Evolutionary conservation across 2,329 filamentous ascomycete genomes (phyloP).

Genomic region (Hypoxylon sp.): DNA sequence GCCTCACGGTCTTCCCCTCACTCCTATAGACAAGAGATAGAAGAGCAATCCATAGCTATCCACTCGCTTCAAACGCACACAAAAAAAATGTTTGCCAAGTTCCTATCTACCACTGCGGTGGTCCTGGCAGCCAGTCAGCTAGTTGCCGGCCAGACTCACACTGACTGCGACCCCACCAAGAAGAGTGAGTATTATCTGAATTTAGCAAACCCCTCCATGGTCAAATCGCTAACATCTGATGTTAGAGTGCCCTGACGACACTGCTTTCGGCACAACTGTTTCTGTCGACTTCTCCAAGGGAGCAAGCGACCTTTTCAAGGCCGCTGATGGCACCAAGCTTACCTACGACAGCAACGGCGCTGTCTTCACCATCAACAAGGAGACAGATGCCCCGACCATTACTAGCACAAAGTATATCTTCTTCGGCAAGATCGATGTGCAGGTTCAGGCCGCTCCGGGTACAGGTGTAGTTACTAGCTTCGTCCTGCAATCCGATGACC

Average conservation of each 20-base stretch:
- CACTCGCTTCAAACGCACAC: conserved; percentile 42
- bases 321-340: conserved; percentile 64
- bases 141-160: conserved; percentile 70
- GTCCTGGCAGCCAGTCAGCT: conserved; percentile 65
- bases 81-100: conserved; percentile 63
- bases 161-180: conserved; percentile 69
- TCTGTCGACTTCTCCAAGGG: conserved; percentile 84
- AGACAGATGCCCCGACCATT: conserved; percentile 79
- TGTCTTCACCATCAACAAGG: conserved; percentile 76
- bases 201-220: not conserved
- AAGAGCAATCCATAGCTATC: conserved; percentile 10
- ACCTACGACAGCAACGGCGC: conserved; percentile 65
- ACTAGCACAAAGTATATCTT: conserved; percentile 90
- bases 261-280: conserved; percentile 77
- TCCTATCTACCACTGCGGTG: conserved; percentile 62
- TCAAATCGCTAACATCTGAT: conserved; percentile 44
- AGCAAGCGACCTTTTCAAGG: conserved; percentile 69
- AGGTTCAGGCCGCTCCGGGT: conserved; percentile 83
- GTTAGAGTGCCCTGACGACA: conserved; percentile 77
- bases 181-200: conserved; percentile 57
- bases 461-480: conserved; percentile 90
- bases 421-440: conserved; percentile 89
- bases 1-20: conserved; percentile 15
- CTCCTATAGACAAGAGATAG: conserved; percentile 20
- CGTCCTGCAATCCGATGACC: conserved; percentile 89